Percentiles rank a stretch among this genome's conserved stretches.
These are phyloP conservation scores for Apiospora rasikravindrae DNA, from an alignment of 2,329 filamentous ascomycete genomes.

Conservation along the genomic window DNA sequence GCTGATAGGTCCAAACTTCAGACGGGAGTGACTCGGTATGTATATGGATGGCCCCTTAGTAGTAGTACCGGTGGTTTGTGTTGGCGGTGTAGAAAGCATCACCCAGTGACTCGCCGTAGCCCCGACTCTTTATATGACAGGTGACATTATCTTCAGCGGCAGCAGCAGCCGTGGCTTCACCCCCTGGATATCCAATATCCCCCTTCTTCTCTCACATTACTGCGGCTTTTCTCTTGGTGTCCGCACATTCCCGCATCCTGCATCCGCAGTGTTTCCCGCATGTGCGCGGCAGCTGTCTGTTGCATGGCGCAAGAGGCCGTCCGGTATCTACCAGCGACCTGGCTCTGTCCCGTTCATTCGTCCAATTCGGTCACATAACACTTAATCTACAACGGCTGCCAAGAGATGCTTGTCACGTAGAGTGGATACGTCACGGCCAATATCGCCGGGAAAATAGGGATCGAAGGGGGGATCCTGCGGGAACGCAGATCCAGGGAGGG, in stretches of 20 bases:
- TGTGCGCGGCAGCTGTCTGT: neutral
- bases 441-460: constrained; percentile 31
- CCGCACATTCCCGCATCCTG: constrained; percentile 7
- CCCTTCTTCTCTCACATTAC: neutral
- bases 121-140: neutral
- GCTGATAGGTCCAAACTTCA: neutral
- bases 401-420: constrained; percentile 29
- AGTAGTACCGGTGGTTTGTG: too few species aligned
- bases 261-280: neutral
- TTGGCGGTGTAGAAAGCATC: constrained; percentile 4
- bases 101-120: neutral
- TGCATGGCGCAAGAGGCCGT: neutral
- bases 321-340: neutral
- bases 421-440: constrained; percentile 25
- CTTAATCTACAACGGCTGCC: constrained; percentile 20
- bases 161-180: neutral
- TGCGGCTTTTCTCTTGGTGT: neutral
- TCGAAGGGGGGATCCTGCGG: neutral
- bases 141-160: neutral
- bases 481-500: neutral
- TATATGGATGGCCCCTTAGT: neutral
- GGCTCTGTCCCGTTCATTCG: neutral
- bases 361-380: neutral
- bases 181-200: neutral
- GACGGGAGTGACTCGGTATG: neutral